Evolutionary conservation across 306 rosid genomes (phyloP).

Genomic region (Vachellia collinsii): DNA sequence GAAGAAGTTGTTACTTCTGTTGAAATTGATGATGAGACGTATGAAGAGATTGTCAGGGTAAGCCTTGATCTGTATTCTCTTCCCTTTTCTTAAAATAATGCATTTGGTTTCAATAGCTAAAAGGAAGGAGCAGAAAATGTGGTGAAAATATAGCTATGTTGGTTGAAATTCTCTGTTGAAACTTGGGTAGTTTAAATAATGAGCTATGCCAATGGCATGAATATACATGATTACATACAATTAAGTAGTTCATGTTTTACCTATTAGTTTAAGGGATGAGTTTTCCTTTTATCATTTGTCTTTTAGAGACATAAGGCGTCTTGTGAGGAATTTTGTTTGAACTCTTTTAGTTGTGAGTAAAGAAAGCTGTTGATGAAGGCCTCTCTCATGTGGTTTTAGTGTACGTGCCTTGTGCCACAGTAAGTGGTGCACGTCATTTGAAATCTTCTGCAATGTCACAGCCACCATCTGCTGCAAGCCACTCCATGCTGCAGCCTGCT

Average conservation of each 20-base stretch:
- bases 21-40: constrained; percentile 97
- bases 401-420: background rate
- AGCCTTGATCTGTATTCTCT: constrained; percentile 28
- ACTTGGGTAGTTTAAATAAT: background rate
- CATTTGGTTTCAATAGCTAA: background rate
- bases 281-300: background rate
- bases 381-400: background rate
- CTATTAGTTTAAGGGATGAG: background rate
- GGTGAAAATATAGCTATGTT: background rate
- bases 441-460: background rate
- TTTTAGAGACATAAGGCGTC: background rate
- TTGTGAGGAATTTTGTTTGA: constrained; percentile 23
- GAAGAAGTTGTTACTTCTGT: constrained; percentile 93
- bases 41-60: constrained; percentile 99
- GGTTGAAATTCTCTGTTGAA: constrained; percentile 15
- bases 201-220: background rate
- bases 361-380: background rate
- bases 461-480: background rate
- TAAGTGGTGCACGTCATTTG: background rate
- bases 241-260: background rate
- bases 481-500: background rate
- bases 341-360: constrained; percentile 10
- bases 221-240: background rate
- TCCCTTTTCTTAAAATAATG: background rate
- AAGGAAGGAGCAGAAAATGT: background rate